Base-by-base conservation (phyloP, 768 basidiomycete genomes). In the Xerocomellus intermedius region DNA sequence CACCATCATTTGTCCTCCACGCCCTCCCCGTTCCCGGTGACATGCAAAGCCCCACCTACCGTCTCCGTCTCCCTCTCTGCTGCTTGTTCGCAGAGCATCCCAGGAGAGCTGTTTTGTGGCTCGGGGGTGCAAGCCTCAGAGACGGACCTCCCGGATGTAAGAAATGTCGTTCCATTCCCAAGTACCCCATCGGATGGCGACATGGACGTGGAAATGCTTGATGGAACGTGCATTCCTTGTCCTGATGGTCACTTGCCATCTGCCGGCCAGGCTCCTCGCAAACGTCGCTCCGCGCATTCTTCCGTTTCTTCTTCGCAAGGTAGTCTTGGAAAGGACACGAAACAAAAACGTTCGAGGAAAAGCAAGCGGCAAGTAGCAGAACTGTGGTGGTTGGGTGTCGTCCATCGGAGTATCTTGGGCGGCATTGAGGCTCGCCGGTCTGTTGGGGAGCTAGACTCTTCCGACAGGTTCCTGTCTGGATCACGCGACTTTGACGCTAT, bases 1-100 rank as follows among this genome's bases (percentile, higher is more conserved):
- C 44, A 52, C 16, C 54, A 52, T 33, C 37, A 48, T 45, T 36
- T 46, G 13, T 46, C 57, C 10, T 33, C 52, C 26, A 24, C 55
- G 8, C 36, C 54, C 19, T 61, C 64, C n/a, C 58, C 54, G 19
- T 73, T 64, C 46, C 53, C 43, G 0, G 55, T 62, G 39, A 52
- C 66, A n/a, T 58, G 43, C 53, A 76, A 76, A 50, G 74, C 74
- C 10, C 66, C 68, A 5, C 73, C 75, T 6, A 76, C 75, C 1
- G 69, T 76, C 24, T 75, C 70, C 7, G 62, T 76, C 42, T 75
- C 73, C 0, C 59, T 76, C 43, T 72, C 75, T 43, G 74, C 69
- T 22, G 68, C 65, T 36, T 62, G 68, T 21, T 69, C 68, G 46
- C 71, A 61, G 47, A 60, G 35, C 13, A 38, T 49, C 3, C 49